A percentile compares a stretch with the other conserved stretches of the same genome.
These are phyloP conservation scores for Cryoendolithus antarcticus DNA, from an alignment of 2,329 filamentous ascomycete genomes.

Conservation along the genomic window DNA sequence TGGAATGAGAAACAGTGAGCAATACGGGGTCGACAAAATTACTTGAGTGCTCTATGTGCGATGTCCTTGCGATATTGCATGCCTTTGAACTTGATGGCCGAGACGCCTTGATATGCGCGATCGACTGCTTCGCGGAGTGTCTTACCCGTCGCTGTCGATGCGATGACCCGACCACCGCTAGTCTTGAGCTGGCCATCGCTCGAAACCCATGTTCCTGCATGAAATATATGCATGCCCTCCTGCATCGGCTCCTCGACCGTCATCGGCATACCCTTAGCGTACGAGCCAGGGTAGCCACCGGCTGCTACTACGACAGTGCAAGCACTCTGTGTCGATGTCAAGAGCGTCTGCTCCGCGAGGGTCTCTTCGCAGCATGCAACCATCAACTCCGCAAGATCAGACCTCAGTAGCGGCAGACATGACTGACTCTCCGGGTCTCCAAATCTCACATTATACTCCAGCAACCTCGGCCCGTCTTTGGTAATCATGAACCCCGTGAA, in stretches of 20 bases:
- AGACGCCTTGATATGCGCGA: constrained; percentile 75
- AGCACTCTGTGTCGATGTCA: constrained; percentile 46
- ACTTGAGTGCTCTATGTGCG: constrained; percentile 42
- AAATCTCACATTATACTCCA: constrained; percentile 90
- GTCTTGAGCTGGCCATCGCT: constrained; percentile 56
- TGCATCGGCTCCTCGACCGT: constrained; percentile 40
- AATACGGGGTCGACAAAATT: no score
- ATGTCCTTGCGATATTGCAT: constrained; percentile 94
- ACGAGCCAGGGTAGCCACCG: constrained; percentile 77
- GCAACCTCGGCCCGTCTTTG: constrained; percentile 61
- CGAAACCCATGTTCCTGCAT: constrained; percentile 68
- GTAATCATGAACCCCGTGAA: constrained; percentile 95
- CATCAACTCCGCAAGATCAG: constrained; percentile 81
- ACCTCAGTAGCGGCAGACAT: constrained; percentile 68
- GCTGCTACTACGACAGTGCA: constrained; percentile 91
- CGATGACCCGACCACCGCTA: constrained; percentile 82
- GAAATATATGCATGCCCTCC: constrained; percentile 62
- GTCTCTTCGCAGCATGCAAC: constrained; percentile 67
- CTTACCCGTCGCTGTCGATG: constrained; percentile 64
- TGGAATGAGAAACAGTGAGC: no score
- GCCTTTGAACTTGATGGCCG: constrained; percentile 67
- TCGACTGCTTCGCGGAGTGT: constrained; percentile 72
- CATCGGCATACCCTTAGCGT: constrained; percentile 64
- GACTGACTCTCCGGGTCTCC: constrained; percentile 89
- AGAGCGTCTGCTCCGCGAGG: constrained; percentile 40